Conservation (phyloP, 2,329 filamentous ascomycete genomes). For the Knoxdaviesia capensis region DNA sequence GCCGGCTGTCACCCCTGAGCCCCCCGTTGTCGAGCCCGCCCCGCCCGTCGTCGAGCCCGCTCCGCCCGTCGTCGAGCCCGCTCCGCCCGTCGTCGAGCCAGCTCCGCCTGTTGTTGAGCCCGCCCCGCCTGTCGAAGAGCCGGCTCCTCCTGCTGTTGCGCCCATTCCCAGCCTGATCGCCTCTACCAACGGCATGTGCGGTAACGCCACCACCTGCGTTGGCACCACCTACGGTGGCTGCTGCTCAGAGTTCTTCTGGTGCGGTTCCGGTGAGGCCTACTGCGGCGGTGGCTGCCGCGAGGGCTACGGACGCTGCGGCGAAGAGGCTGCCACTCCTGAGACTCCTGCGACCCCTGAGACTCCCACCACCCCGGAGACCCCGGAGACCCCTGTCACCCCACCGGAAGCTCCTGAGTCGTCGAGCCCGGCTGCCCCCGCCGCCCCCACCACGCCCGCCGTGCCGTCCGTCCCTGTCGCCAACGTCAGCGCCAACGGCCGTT, state of each 20-base stretch:
- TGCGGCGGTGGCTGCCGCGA: conserved; percentile 15
- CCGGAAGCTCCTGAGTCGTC: too few species aligned
- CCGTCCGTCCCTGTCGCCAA: too few species aligned
- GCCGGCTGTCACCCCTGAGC: neutral
- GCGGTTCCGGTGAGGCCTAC: conserved; percentile 12
- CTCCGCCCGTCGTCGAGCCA: neutral
- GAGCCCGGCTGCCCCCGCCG: too few species aligned
- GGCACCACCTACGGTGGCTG: conserved; percentile 16
- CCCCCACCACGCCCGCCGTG: too few species aligned
- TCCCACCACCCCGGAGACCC: too few species aligned
- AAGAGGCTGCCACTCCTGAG: neutral
- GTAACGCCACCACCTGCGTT: conserved; percentile 14
- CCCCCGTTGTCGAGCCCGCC: neutral
- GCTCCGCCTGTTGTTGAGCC: too few species aligned
- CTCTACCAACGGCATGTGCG: conserved; percentile 9
- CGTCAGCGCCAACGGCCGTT: neutral
- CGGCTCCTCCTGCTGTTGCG: too few species aligned
- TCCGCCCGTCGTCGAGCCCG: conserved; percentile 2
- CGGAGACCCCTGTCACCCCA: too few species aligned
- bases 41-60: neutral
- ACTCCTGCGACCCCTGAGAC: too few species aligned
- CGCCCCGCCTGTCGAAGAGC: too few species aligned
- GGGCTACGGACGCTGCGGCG: conserved; percentile 12
- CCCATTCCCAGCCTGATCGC: neutral
- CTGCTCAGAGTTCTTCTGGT: conserved; percentile 20